Base-by-base conservation (phyloP, 2,329 filamentous ascomycete species). In the Trichoderma sp. region DNA sequence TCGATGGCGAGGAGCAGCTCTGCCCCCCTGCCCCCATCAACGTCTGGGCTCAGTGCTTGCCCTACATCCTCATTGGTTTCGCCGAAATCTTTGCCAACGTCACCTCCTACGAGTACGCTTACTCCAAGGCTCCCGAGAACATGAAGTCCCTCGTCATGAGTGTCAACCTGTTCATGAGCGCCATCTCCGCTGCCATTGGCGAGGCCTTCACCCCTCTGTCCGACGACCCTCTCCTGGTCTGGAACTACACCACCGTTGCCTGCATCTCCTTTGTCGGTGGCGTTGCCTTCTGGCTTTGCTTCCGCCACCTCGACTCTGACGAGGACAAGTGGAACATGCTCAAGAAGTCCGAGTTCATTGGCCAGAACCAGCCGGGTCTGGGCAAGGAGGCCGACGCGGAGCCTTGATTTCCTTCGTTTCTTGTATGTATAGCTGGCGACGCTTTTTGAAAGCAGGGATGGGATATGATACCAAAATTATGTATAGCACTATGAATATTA, bases 141-240 rank as follows among this genome's bases (percentile, higher is more conserved):
- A 93, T 93, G 90, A 88, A 89, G 69, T 90, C 88, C 1, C 81
- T 93, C n/a, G 89, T 93, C 71, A 82, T 85, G 76, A 85, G 85
- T 21, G 80, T 92, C 71, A 88, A 88, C 72, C 81, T 92, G 45
- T 88, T 90, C 79, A 91, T 86, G 82, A 88, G 82, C 34, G 90
- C 89, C 65, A 81, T 93, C 69, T 86, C 87, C 1, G 82, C 87
- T 34, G 89, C 90, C 43, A 78, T 93, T 57, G 88, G 88, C n/a
- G 86, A 91, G 78, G 88, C 88, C 0, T 83, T 90, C 45, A 84
- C 85, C 7, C 79, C 84, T 0, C 78, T 91, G 1, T 83, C 85
- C 0, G 81, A 78, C 7, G 88, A 91, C 72, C 89, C 89, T 2
- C 76, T 89, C 26, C 79, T 91, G 45, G 83, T 89, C 4, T 91